phyloP scores from a whole-genome alignment of 768 basidiomycete genomes.

The Amanita rubescens region DNA sequence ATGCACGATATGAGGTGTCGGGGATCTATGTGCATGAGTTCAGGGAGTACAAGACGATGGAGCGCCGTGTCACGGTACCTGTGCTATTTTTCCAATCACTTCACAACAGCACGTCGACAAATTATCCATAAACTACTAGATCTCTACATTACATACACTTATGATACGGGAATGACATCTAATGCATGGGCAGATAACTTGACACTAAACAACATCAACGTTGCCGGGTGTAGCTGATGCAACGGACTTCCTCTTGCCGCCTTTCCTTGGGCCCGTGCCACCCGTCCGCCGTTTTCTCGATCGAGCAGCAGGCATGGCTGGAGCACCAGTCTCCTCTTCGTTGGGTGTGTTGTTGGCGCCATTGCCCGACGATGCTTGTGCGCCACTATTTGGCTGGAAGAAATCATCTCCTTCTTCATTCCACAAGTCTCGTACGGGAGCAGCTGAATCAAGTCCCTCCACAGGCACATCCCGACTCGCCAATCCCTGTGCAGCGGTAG shows the following conservation, averaged over 20 bases:
- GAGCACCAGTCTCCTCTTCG: slow-evolving; percentile 32
- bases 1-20: background rate
- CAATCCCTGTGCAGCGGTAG: slow-evolving; percentile 18
- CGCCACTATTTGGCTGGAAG: slow-evolving; percentile 51
- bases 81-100: background rate
- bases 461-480: slow-evolving; percentile 14
- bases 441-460: slow-evolving; percentile 25
- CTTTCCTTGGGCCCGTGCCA: slow-evolving; percentile 27
- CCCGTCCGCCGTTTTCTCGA: slow-evolving; percentile 37
- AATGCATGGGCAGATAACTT: background rate
- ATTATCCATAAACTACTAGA: slow-evolving; percentile 9
- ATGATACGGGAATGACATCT: slow-evolving; percentile 6
- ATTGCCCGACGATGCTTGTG: slow-evolving; percentile 14
- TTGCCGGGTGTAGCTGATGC: slow-evolving; percentile 8
- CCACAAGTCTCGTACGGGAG: slow-evolving; percentile 61
- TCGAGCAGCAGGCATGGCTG: slow-evolving; percentile 24
- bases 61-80: too few relatives aligned
- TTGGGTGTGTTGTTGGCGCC: slow-evolving; percentile 14
- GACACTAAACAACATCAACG: slow-evolving; percentile 4
- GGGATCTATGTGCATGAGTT: slow-evolving; percentile 4
- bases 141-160: slow-evolving; percentile 9
- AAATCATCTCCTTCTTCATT: slow-evolving; percentile 85
- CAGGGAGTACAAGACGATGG: background rate
- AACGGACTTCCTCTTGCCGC: slow-evolving; percentile 29
- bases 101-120: background rate